Base-by-base conservation (phyloP, 2,329 filamentous ascomycete genomes). In the Tolypocladium ophioglossoides region DNA sequence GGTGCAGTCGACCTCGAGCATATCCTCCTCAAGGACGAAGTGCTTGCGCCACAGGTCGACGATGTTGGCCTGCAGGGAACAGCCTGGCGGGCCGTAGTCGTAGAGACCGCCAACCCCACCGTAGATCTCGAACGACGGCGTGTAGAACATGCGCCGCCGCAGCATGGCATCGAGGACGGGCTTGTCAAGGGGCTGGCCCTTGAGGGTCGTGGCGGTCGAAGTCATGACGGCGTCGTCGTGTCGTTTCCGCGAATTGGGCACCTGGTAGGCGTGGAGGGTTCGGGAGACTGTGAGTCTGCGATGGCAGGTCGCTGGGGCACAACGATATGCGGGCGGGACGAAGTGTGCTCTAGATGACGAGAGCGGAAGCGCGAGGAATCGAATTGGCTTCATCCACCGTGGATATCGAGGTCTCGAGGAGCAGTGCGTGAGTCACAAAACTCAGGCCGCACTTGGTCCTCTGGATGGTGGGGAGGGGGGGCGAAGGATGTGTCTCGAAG, bases 71-170 rank as follows among this genome's bases (percentile, higher is more conserved):
- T 95, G 87, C 56, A 96, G 80, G 50, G 88, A 82, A 72, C 87
- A 91, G 60, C 91, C 90, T 35, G 91, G 89, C 34, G 91, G 91
- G 62, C 91, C 91, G 74, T 95, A 96, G 73, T 96, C 91, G 76
- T 90, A 96, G 55, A 96, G 85, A 65, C 91, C 91, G 61, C 84
- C 86, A 55, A 94, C 86, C 66, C 90, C 90, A 62, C 88, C 88
- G 69, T 97, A 97, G 65, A 95, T 92, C 73, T 97, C 94, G 72
- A 96, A 97, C 54, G 91, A 86, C 53, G 91, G 91, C 59, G 91
- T 96, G 74, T 94, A 95, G 78, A 97, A 97, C 74, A 92, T 78
- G 71, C 91, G 87, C 61, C 91, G 87, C 62, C 87, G 85, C 64
- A 97, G 84, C 66, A 97, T 82, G 57, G 85, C 87, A 68, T 97